Conservation (phyloP, 129 eudicot genomes). For the Lactuca saligna region DNA sequence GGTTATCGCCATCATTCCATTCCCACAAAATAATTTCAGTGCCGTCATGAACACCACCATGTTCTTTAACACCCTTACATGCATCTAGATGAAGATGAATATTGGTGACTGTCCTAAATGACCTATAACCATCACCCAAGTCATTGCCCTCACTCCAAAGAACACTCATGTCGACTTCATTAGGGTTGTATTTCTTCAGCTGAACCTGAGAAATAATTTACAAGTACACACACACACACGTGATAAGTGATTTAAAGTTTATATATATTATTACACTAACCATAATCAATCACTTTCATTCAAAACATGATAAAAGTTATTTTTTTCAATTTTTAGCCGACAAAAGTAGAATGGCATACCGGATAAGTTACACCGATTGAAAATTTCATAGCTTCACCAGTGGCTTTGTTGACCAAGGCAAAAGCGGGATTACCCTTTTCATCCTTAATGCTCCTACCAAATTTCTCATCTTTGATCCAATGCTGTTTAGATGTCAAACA, state of each 20-base stretch:
- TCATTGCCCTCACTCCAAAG: slow-evolving; percentile 78
- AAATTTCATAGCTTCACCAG: slow-evolving; percentile 79
- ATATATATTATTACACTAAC: neutral
- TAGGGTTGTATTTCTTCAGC: slow-evolving; percentile 58
- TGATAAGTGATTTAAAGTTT: neutral
- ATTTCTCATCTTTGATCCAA: slow-evolving; percentile 81
- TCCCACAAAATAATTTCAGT: slow-evolving; percentile 69
- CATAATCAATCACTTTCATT: neutral
- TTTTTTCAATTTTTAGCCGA: neutral
- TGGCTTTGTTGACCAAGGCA: slow-evolving; percentile 73
- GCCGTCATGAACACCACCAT: slow-evolving; percentile 84
- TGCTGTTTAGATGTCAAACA: slow-evolving; percentile 47
- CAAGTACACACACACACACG: slow-evolving; percentile 9
- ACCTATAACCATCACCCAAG: slow-evolving; percentile 66
- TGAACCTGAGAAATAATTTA: slow-evolving; percentile 56
- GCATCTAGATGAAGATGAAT: slow-evolving; percentile 72
- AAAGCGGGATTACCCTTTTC: slow-evolving; percentile 71
- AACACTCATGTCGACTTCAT: slow-evolving; percentile 63
- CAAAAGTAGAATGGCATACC: slow-evolving; percentile 35
- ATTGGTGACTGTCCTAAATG: slow-evolving; percentile 80
- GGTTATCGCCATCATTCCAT: slow-evolving; percentile 78
- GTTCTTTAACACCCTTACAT: slow-evolving; percentile 58
- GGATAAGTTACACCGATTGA: slow-evolving; percentile 80
- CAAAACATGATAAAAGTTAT: neutral
- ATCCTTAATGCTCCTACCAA: slow-evolving; percentile 74